Evolutionary conservation across 1,284 basidiomycete genomes (phyloP).

Genomic region (Filobasidium uniguttulatum): DNA sequence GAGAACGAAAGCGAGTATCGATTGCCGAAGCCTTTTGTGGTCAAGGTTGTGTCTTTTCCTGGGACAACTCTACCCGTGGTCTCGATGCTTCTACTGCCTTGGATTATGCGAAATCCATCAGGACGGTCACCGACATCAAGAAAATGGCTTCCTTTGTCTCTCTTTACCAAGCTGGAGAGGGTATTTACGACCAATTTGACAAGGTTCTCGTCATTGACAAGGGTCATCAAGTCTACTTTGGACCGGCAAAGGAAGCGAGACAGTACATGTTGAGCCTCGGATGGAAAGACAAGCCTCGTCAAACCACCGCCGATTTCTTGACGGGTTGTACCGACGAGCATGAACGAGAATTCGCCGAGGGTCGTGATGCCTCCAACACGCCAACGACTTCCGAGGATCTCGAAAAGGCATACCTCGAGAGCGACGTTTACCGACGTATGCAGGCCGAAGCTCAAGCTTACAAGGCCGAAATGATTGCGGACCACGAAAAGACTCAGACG

Average conservation of each 20-base stretch:
- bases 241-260: conserved; percentile 41
- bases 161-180: conserved; percentile 50
- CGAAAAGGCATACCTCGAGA: conserved; percentile 53
- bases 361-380: conserved; percentile 49
- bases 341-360: conserved; percentile 68
- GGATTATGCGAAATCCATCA: conserved; percentile 46
- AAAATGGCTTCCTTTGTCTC: conserved; percentile 39
- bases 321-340: conserved; percentile 58
- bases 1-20: conserved; percentile 49
- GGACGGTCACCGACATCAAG: conserved; percentile 44
- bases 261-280: conserved; percentile 44
- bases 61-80: conserved; percentile 47
- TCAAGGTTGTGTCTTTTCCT: conserved; percentile 36
- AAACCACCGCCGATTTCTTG: conserved; percentile 56
- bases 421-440: conserved; percentile 44
- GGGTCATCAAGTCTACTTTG: conserved; percentile 45
- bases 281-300: conserved; percentile 37
- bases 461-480: conserved; percentile 50
- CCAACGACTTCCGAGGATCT: conserved; percentile 61
- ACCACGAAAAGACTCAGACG: conserved; percentile 49
- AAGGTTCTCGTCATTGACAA: conserved; percentile 47
- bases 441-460: conserved; percentile 48
- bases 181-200: conserved; percentile 54
- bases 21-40: conserved; percentile 46
- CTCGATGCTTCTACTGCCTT: conserved; percentile 48